Evolutionary conservation across 129 eudicot species (phyloP), one percentile per base, ranked within the genome.

Genomic region (Pulicaria dysenterica): DNA sequence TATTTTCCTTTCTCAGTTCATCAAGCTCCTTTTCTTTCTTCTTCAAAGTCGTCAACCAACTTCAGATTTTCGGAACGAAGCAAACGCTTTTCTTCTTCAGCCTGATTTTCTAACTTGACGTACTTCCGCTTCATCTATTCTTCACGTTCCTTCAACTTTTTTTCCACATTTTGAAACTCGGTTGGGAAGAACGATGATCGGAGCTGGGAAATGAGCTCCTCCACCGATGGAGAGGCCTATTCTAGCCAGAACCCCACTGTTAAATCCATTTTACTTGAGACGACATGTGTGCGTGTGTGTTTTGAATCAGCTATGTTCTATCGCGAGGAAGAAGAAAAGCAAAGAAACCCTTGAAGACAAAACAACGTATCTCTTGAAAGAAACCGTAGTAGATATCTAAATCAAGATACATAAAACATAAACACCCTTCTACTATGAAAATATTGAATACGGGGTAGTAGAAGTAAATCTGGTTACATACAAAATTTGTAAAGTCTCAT

Each of bases 121-220:
- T 12, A 5, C 60, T 15, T 41, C 4, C 37, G 10, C 2, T 56
- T 40, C 9, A 66, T 17, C 0, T 44, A n/a, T 4, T 79, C 46
- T 51, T 85, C 90, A 17, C 81, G 83, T 5, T 72, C 67, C 5
- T 12, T 59, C 11, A 79, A 14, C 3, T 40, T 61, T 6, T 43
- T 51, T 5, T 73, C 77, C 4, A 78, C 79, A 10, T 47, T 42
- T 15, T 70, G 58, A 12, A 69, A 85, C 38, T 85, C 86, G 2
- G 41, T 0, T 4, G 65, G 12, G 14, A 60, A 75, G 66, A 85
- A 82, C 0, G 90, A 65, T 39, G 74, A 53, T 3, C 62, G 73
- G 34, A 78, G 75, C 8, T 43, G 37, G 7, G 63, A 36, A 9
- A 78, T 19, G 10, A 85, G 77, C 17, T 85, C 82, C 9, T 17